Conservation (phyloP, 805 yeast species). For the Metahyphopichia silvanorum region DNA sequence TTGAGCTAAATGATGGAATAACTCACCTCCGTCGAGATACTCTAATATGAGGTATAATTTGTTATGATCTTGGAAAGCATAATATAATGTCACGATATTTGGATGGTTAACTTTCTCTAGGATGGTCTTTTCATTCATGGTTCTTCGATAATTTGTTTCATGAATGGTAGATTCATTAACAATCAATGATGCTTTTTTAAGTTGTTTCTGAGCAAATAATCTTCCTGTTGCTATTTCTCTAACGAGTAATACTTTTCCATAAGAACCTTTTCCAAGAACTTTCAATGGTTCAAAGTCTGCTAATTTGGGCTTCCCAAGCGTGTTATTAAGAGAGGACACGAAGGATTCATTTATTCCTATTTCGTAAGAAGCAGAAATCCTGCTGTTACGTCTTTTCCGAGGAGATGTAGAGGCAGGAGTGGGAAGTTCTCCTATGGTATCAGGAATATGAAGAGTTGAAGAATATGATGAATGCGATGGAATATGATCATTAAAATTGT, state of each 20-base stretch:
- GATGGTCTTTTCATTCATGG: conserved; percentile 40
- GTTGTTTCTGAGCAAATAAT: conserved; percentile 43
- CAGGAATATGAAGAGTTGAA: too few relatives aligned
- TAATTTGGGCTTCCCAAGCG: conserved; percentile 17
- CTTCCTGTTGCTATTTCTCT: conserved; percentile 34
- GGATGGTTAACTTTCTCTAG: conserved; percentile 41
- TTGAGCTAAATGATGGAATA: conserved; percentile 38
- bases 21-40: conserved; percentile 44
- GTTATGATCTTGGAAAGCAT: conserved; percentile 44
- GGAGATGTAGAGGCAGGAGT: conserved; percentile 12
- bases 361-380: conserved; percentile 29
- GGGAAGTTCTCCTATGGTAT: conserved; percentile 14
- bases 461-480: too few relatives aligned
- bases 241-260: conserved; percentile 42
- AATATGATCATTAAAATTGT: too few relatives aligned
- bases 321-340: conserved; percentile 19
- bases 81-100: conserved; percentile 41
- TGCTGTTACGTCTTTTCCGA: conserved; percentile 13
- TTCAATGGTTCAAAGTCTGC: conserved; percentile 40
- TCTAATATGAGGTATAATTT: conserved; percentile 42
- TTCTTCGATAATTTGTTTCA: conserved; percentile 32
- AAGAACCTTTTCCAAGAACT: conserved; percentile 43
- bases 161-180: conserved; percentile 31
- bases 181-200: conserved; percentile 34
- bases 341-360: conserved; percentile 29